A percentile compares a stretch with the other conserved stretches of the same genome.
phyloP scores from a whole-genome alignment of 2,329 filamentous ascomycete species.

The Xenoacremonium recifei region DNA sequence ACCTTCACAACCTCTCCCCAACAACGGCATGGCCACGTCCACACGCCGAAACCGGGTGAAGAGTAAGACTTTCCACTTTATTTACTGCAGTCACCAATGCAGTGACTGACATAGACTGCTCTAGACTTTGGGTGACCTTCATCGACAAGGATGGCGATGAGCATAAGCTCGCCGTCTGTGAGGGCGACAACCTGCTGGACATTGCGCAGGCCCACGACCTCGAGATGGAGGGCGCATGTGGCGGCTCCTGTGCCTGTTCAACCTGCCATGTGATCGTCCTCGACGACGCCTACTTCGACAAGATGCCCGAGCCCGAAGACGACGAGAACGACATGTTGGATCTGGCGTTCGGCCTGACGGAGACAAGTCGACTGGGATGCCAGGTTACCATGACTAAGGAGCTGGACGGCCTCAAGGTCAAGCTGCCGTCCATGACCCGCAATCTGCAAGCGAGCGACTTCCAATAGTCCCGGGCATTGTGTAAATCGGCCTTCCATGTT shows the following conservation, averaged over 20 bases:
- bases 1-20: constrained; percentile 65
- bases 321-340: constrained; percentile 91
- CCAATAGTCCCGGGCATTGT: no score
- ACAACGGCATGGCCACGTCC: constrained; percentile 73
- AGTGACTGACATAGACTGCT: not conserved
- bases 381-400: constrained; percentile 92
- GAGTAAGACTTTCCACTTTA: constrained; percentile 60
- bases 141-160: constrained; percentile 83
- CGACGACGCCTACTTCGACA: constrained; percentile 71
- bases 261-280: constrained; percentile 89
- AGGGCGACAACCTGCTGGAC: constrained; percentile 91
- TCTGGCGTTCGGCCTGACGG: constrained; percentile 83
- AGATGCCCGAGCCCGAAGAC: constrained; percentile 74
- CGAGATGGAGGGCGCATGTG: constrained; percentile 98
- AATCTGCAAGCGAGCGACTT: constrained; percentile 97
- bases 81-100: not conserved
- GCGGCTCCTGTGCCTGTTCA: constrained; percentile 88
- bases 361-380: constrained; percentile 81
- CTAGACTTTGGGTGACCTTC: constrained; percentile 83
- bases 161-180: constrained; percentile 74
- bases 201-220: constrained; percentile 93
- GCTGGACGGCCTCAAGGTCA: constrained; percentile 81
- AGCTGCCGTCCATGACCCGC: constrained; percentile 87
- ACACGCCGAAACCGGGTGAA: constrained; percentile 83
- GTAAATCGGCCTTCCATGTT: no score